These are phyloP conservation scores for Hypoxylon cercidicola DNA, from an alignment of 495 filamentous ascomycete genomes.

Conservation along the genomic window DNA sequence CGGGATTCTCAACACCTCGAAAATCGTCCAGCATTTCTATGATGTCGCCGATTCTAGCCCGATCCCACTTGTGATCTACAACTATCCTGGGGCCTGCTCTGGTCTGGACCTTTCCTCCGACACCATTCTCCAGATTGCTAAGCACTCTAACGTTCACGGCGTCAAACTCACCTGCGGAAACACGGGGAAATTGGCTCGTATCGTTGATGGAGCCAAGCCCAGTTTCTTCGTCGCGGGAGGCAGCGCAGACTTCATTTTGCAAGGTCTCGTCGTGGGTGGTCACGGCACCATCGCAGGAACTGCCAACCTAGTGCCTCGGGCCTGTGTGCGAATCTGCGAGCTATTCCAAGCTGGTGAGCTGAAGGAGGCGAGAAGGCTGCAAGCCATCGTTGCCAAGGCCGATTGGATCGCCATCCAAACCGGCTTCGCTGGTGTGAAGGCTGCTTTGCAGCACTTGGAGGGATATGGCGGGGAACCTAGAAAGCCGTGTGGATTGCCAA, in stretches of 20 bases:
- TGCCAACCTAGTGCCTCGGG: slow-evolving; percentile 80
- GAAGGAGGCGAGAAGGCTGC: slow-evolving; percentile 74
- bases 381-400: slow-evolving; percentile 74
- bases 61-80: slow-evolving; percentile 82
- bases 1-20: slow-evolving; percentile 72
- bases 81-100: slow-evolving; percentile 84
- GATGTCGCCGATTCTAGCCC: slow-evolving; percentile 74
- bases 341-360: slow-evolving; percentile 75
- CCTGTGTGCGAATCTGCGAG: slow-evolving; percentile 77
- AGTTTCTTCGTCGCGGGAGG: slow-evolving; percentile 83
- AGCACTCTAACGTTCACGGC: slow-evolving; percentile 80
- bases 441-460: slow-evolving; percentile 77
- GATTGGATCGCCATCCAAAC: slow-evolving; percentile 86
- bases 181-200: slow-evolving; percentile 84
- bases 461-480: slow-evolving; percentile 81
- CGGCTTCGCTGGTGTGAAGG: slow-evolving; percentile 84
- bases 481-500: slow-evolving; percentile 68
- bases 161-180: slow-evolving; percentile 91
- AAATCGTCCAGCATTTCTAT: slow-evolving; percentile 76
- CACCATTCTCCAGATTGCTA: slow-evolving; percentile 75
- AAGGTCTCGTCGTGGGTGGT: slow-evolving; percentile 78
- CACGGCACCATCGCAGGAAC: slow-evolving; percentile 83
- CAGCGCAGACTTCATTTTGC: slow-evolving; percentile 85
- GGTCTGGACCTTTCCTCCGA: slow-evolving; percentile 88
- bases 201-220: slow-evolving; percentile 67